Evolutionary conservation across 129 eudicot species (phyloP), one percentile per base, ranked within the genome.

Genomic region (Centella asiatica): DNA sequence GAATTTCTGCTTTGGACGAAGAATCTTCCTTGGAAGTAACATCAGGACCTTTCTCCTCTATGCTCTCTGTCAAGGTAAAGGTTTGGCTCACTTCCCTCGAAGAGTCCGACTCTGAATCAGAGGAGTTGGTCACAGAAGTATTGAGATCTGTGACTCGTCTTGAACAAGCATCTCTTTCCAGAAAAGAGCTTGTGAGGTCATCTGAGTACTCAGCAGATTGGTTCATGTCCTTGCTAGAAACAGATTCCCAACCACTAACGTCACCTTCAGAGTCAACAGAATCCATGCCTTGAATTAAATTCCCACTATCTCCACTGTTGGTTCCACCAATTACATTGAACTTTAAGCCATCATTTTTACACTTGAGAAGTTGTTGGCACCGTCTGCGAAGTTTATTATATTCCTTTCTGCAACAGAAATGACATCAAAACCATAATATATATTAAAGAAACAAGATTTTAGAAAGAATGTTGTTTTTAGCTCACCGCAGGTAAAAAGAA

Each of bases 341-440:
- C 51, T 50, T 65, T 9, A 19, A 50, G 28, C 39, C 76, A n/a
- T 65, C 81, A 40, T 33, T 60, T 34, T 52, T 76, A 32, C 68
- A 79, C 71, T 76, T 77, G 25, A 83, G 58, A 48, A 83, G 80
- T 59, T 69, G 77, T 66, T 88, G 82, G 68, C 95, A 81, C 56
- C 77, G 84, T 55, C 81, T 83, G 39, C 97, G 75, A 28, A 90
- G 68, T 39, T 74, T 86, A 62, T 77, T 94, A 63, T 90, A 90
- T 62, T 86, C 94, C 81, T 81, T 79, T 66, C 97, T 90, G 85
- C 65, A 60, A 36, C 40, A 71, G 36, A 54, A 55, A 5, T 18
- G 27, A 27, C 24, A 47, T 45, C 39, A 44, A 50, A 64, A 45
- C 29, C 42, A 25, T 47, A 15, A 1, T 27, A 46, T 12, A 26